phyloP scores from a whole-genome alignment of 768 basidiomycete species.

The Russula sp. region DNA sequence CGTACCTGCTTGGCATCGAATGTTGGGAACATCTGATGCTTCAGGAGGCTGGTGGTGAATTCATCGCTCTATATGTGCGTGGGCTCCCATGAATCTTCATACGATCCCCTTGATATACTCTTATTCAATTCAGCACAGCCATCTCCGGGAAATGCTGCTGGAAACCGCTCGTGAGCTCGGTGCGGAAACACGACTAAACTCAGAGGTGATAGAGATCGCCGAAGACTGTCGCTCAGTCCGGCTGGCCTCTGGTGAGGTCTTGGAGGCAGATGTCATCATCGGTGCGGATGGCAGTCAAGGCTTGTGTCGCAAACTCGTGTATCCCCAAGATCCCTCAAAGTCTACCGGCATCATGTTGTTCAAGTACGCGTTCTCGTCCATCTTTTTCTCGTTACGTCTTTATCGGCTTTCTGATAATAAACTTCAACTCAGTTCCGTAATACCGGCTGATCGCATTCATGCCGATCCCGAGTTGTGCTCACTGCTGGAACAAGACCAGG shows the following conservation, averaged over 20 bases:
- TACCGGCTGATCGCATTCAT: conserved; percentile 15
- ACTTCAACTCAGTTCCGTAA: conserved; percentile 10
- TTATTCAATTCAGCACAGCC: conserved; percentile 26
- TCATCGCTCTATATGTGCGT: conserved; percentile 28
- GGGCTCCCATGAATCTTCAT: not conserved
- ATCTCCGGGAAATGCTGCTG: conserved; percentile 29
- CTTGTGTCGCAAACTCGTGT: conserved; percentile 17
- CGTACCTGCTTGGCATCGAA: conserved; percentile 27
- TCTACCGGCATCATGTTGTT: conserved; percentile 25
- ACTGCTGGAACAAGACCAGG: conserved; percentile 16
- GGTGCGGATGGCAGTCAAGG: conserved; percentile 33
- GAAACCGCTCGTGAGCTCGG: conserved; percentile 27
- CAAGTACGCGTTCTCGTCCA: conserved; percentile 22
- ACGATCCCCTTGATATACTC: not conserved
- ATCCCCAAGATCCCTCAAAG: conserved; percentile 14
- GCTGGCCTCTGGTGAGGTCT: conserved; percentile 27
- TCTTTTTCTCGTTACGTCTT: not conserved
- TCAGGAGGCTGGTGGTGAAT: conserved; percentile 28
- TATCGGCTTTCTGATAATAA: not conserved
- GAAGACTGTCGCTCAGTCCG: conserved; percentile 24
- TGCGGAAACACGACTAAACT: conserved; percentile 25
- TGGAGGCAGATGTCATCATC: conserved; percentile 30
- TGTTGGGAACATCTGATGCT: conserved; percentile 28
- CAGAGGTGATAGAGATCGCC: conserved; percentile 26
- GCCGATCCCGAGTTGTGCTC: conserved; percentile 18